Evolutionary conservation across 116 monocot species (phyloP), one percentile per base, ranked within the genome.

Genomic region (Posidonia oceanica): DNA sequence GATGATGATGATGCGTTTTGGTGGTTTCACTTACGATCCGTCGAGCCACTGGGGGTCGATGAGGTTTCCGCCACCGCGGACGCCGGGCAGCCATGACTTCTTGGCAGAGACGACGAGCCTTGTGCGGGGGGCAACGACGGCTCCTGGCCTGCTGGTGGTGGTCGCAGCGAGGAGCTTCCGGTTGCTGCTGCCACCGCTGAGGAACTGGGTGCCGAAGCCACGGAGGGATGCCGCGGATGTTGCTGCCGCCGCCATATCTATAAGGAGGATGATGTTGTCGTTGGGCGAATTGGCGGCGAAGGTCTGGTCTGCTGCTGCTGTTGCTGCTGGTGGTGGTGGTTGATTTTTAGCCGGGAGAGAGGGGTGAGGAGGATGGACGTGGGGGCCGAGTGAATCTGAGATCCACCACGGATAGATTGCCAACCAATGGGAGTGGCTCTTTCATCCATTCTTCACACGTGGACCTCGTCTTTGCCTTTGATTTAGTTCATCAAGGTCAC

Each of bases 21-120:
- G 42, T 42, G 4, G 42, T 8, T 36, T 23, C 41, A 72, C 93
- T 92, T 86, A 98, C 90, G 97, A 92, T 80, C 90, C 93, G 63
- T 98, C 97, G 54, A 98, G 97, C 97, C 92, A 97, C 37, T 88
- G 78, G 5, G 97, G 97, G 82, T 92, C 87, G 69, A 97, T 36
- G 36, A 97, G 66, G 71, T 81, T 85, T 58, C 85, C 84, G 18
- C 93, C 93, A 16, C 68, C 82, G 64, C 51, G 83, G 66, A 97
- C 81, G 23, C 65, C 92, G 0, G 97, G 97, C 63, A 97, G 69
- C 97, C 97, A 97, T 1, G 97, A 92, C 79, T 97, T 89, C 82
- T 97, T 97, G 0, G 77, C 66, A 4, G 75, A 75, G 36, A 71
- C 86, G 7, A 89, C 89, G 0, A 83, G 77, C 57, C 63, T 74